phyloP scores from a whole-genome alignment of 2,329 filamentous ascomycete genomes.

The Domatiomyces catenatus region DNA sequence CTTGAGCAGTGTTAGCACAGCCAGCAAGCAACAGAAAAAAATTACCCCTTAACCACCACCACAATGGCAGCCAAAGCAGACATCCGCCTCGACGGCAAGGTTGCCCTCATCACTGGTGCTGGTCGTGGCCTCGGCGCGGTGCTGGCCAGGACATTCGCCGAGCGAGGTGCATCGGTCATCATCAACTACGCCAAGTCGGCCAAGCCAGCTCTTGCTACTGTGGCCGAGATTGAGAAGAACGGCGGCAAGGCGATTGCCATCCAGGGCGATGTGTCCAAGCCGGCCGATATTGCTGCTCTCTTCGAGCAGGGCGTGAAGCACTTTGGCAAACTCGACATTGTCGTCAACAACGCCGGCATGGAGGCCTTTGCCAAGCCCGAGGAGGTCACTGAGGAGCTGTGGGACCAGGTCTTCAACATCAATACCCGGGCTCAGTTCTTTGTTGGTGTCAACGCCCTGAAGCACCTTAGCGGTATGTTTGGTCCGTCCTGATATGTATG shows the following conservation, averaged over 20 bases:
- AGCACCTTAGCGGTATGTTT: constrained; percentile 36
- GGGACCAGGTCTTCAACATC: constrained; percentile 44
- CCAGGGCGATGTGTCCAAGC: constrained; percentile 29
- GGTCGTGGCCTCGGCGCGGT: constrained; percentile 24
- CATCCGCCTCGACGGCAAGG: constrained; percentile 22
- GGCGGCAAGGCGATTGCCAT: constrained; percentile 31
- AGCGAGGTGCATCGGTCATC: constrained; percentile 22
- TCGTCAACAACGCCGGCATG: constrained; percentile 16
- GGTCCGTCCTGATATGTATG: background rate
- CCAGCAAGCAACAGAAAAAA: background rate
- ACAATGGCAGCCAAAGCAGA: constrained; percentile 8
- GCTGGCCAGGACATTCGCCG: constrained; percentile 23
- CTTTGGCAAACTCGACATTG: constrained; percentile 19
- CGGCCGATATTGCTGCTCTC: constrained; percentile 33
- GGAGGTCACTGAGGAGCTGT: constrained; percentile 48
- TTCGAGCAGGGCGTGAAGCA: constrained; percentile 25
- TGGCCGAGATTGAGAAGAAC: constrained; percentile 17
- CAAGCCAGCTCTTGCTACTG: constrained; percentile 22
- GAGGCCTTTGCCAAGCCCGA: constrained; percentile 38
- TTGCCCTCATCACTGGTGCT: constrained; percentile 26
- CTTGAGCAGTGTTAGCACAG: background rate
- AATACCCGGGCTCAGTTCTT: constrained; percentile 51
- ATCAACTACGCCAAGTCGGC: constrained; percentile 33
- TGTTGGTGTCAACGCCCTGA: constrained; percentile 54
- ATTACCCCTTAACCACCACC: background rate